Base-by-base conservation (phyloP, 2,329 filamentous ascomycete genomes). In the Aspergillus cejpii region DNA sequence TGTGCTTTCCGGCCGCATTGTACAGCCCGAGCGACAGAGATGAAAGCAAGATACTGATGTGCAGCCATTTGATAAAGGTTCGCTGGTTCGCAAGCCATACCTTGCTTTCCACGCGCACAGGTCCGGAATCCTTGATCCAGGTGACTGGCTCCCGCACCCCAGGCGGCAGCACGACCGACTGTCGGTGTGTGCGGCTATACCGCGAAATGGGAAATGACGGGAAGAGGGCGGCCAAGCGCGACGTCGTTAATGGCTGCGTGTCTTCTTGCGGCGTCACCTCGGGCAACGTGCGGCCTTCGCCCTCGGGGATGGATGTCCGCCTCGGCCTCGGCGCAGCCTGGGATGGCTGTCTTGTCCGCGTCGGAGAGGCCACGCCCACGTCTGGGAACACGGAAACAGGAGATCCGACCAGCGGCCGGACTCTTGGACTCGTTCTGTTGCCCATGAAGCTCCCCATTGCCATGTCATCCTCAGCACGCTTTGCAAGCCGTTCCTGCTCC, bases 1-100 rank as follows among this genome's bases (percentile, higher is more conserved):
- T 87, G 45, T 74, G 60, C 55, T 83, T 73, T 5, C 87, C 86
- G 0, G 90, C 90, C 0, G 91, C 88, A 56, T 94, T 91, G 71
- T 91, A 96, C 21, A 98, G 72, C 17, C 84, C 87, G 10, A 98
- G 73, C 0, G 87, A 87, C 23, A 98, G 71, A 17, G 84, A 83
- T 28, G 89, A 90, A 19, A 98, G 81, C 11, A 98, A 76, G 39
- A 98, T 81, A 50, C 82, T 84, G 59, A 98, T 89, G 66, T 97
- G 90, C 73, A 97, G 87, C 92, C 92, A 98, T 68, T 96, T 97
- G 67, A 98, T 84, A 64, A 96, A 98, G 0, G 92, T 98, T 50
- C 92, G 84, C 71, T 98, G 91, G 68, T 98, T 98, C 43, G 92
- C 92, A 45, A 98, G 83, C 91, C 92, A 98, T 23, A 98, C 91